Conservation (phyloP, 352 stramenopile genomes). For the Globisporangium spinosum region DNA sequence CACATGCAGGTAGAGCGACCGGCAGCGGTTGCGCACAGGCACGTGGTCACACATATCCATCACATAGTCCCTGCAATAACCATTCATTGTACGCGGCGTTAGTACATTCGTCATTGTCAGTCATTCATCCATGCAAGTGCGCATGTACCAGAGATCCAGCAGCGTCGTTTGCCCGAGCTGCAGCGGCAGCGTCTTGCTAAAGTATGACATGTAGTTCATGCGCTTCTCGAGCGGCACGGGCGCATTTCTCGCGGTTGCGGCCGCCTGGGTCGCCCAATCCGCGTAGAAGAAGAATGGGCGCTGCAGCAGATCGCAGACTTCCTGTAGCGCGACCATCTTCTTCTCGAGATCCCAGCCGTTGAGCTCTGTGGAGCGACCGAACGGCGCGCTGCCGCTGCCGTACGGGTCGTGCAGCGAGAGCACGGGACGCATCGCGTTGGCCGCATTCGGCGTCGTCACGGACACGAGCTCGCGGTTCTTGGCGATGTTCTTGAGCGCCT, state of each 20-base stretch:
- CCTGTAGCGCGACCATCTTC: slow-evolving; percentile 62
- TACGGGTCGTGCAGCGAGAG: slow-evolving; percentile 31
- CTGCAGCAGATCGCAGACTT: slow-evolving; percentile 59
- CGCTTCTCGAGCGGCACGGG: slow-evolving; percentile 36
- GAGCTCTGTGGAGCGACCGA: slow-evolving; percentile 39
- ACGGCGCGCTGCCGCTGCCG: slow-evolving; percentile 16
- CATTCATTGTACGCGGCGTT: not conserved
- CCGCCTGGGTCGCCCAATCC: slow-evolving; percentile 45
- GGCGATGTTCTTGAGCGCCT: slow-evolving; percentile 65
- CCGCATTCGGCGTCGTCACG: slow-evolving; percentile 17
- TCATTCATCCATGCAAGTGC: not conserved
- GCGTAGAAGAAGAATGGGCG: slow-evolving; percentile 74
- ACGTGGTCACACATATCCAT: slow-evolving; percentile 83
- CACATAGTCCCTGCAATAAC: slow-evolving; percentile 51
- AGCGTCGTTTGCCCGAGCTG: slow-evolving; percentile 62
- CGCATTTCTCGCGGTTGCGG: slow-evolving; percentile 18
- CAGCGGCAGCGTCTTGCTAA: slow-evolving; percentile 72
- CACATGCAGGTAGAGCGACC: slow-evolving; percentile 65
- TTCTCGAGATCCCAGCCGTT: slow-evolving; percentile 81
- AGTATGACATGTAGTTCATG: slow-evolving; percentile 59
- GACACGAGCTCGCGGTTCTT: slow-evolving; percentile 52
- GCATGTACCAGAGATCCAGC: slow-evolving; percentile 65
- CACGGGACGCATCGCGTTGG: slow-evolving; percentile 31
- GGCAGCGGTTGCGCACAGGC: slow-evolving; percentile 64
- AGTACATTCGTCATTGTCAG: not conserved